phyloP scores from a whole-genome alignment of 2,329 filamentous ascomycete species.

The Colletotrichum siamense region DNA sequence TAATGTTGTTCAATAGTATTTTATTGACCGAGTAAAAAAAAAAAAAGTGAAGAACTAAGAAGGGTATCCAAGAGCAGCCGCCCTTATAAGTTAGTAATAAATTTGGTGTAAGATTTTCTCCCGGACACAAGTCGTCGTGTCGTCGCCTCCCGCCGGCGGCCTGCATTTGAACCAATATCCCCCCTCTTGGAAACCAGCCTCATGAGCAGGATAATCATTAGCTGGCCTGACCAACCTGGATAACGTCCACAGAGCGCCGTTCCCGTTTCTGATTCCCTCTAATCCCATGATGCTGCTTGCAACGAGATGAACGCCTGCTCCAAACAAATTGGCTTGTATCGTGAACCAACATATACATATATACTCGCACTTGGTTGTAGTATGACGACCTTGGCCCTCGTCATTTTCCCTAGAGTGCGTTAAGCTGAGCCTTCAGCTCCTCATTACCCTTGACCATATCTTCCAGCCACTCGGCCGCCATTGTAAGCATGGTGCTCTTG shows the following conservation, averaged over 20 bases:
- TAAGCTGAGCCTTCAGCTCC: constrained; percentile 58
- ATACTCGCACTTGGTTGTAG: background rate
- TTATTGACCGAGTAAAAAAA: background rate
- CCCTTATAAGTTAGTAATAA: background rate
- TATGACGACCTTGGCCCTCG: background rate
- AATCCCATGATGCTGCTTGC: background rate
- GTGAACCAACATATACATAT: background rate
- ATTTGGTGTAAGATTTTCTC: constrained; percentile 11
- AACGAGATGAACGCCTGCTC: background rate
- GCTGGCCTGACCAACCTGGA: background rate
- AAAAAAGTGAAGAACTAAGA: background rate
- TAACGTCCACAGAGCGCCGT: background rate
- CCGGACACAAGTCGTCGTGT: constrained; percentile 4
- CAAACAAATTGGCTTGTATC: background rate
- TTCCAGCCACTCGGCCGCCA: constrained; percentile 81
- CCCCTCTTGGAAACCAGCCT: background rate
- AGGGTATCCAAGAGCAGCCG: constrained; percentile 19
- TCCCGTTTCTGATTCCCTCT: background rate
- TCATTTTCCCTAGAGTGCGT: constrained; percentile 35
- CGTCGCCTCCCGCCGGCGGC: background rate
- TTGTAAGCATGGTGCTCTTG: constrained; percentile 80
- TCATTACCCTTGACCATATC: constrained; percentile 74
- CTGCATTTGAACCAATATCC: background rate
- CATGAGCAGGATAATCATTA: constrained; percentile 4
- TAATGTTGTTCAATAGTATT: background rate